Conservation (phyloP, 75 land plant genomes). For the Selaginella tamariscina region DNA sequence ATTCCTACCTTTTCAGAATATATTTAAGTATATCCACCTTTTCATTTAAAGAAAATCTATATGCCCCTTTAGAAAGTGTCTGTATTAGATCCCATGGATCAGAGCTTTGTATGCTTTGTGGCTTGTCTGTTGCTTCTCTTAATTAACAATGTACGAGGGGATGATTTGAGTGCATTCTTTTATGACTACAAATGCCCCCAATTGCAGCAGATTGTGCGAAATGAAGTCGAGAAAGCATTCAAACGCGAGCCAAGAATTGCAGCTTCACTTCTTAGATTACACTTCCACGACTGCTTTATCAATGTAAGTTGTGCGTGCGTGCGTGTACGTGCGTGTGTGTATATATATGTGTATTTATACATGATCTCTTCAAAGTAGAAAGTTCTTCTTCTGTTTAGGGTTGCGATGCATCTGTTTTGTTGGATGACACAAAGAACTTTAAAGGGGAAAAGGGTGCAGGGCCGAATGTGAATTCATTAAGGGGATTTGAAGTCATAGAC, state of each 20-base stretch:
- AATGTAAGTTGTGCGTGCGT: neutral
- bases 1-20: too few species aligned
- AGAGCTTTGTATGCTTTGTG: too few species aligned
- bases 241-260: neutral
- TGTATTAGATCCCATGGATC: too few species aligned
- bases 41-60: too few species aligned
- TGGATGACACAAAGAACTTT: slow-evolving; percentile 16
- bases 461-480: slow-evolving; percentile 22
- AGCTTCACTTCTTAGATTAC: neutral
- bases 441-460: slow-evolving; percentile 13
- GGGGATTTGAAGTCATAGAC: slow-evolving; percentile 39
- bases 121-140: too few species aligned
- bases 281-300: neutral
- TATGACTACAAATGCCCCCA: neutral
- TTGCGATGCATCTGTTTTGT: slow-evolving; percentile 23
- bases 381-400: slow-evolving; percentile 12
- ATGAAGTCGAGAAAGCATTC: neutral
- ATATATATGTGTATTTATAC: too few species aligned
- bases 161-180: neutral
- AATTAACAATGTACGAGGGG: too few species aligned
- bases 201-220: neutral
- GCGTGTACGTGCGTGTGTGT: too few species aligned
- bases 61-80: too few species aligned
- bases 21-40: too few species aligned
- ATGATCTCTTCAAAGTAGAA: too few species aligned